Evolutionary conservation across 225 moss, liverwort and hornwort genomes (phyloP), one percentile per base, ranked within the genome.

Genomic region (Anthoceros angustus): DNA sequence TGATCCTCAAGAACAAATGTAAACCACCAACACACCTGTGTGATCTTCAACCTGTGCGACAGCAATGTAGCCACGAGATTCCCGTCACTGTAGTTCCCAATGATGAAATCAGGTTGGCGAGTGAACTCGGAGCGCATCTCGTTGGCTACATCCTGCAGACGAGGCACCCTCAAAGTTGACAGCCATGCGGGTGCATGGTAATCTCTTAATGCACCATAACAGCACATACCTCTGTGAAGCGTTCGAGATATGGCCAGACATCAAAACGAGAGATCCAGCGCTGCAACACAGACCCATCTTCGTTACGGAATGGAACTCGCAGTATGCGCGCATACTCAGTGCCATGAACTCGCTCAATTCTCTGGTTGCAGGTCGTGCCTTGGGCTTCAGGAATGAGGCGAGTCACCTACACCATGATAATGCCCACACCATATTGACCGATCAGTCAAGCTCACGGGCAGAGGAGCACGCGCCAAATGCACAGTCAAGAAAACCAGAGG

Each of bases 241-340:
- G 70, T 68, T 94, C 94, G 78, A 94, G 65, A 64, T 94, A 94
- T 20, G 94, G 94, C 62, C 90, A 94, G 21, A 94, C 83, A 77
- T 94, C 94, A 43, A 94, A 94, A 24, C 94, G 87, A 40, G 94
- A 94, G 63, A 94, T 94, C 94, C 94, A 94, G 14, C 90, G 90
- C 62, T 73, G 76, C 46, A 94, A 75, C 39, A 86, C 66, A 55
- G 55, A 55, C 26, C 78, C 82, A n/a, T 81, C 74, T 5, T 88
- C 80, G 11, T 79, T 74, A 43, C 94, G 90, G 67, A 94, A 94
- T 15, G 94, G 94, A 41, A 94, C 84, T 40, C 94, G 86, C 72
- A 94, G 68, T 32, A 94, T 94, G 21, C 65, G 73, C 9, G 86
- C 83, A 71, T 84, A 74, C 63, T 80, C 67, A 41, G 84, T 88